Evolutionary conservation across 805 yeast genomes (phyloP), one percentile per base, ranked within the genome.

Genomic region (Myxozyma mucilagina): DNA sequence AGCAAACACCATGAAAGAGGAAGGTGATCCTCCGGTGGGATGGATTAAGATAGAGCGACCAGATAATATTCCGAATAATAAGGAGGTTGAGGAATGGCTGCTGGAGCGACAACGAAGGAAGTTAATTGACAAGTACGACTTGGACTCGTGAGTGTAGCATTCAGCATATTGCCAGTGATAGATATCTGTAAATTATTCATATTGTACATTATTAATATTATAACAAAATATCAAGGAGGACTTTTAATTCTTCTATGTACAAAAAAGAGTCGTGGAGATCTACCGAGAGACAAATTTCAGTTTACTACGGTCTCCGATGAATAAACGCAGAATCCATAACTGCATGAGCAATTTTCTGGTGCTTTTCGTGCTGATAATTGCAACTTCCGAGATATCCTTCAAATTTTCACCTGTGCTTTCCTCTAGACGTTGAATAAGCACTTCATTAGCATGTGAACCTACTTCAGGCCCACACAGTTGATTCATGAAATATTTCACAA

Each of bases 21-120:
- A 43, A n/a, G 57, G 36, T 34, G 47, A 45, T n/a, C 54, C 31
- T 24, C 56, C 60, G 14, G 61, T 50, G 14, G 57, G 51, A 13
- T 58, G 66, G 63, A 47, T 32, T 1, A 41, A 52, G 52, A 57
- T 60, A 43, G 68, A 59, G 42, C 54, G 63, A 20, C 50, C 57
- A 39, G 35, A 59, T 10, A 44, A 45, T 9, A 44, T 69, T 31
- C 74, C 74, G 3, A 56, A 64, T 16, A 47, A 59, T 16, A 31
- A 52, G 24, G 69, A 71, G 44, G 68, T 72, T n/a, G 72, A 71
- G 57, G 59, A 52, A 31, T 69, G 61, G 57, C 64, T 72, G 20
- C 7, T 53, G 29, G 57, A 53, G 24, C 41, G 57, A 20, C 57
- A 65, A 42, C 62, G 47, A 50, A 39, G 38, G 38, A 51, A 34